Evolutionary conservation across 208 protist species (phyloP).

Genomic region (Acanthamoeba divionensis): DNA sequence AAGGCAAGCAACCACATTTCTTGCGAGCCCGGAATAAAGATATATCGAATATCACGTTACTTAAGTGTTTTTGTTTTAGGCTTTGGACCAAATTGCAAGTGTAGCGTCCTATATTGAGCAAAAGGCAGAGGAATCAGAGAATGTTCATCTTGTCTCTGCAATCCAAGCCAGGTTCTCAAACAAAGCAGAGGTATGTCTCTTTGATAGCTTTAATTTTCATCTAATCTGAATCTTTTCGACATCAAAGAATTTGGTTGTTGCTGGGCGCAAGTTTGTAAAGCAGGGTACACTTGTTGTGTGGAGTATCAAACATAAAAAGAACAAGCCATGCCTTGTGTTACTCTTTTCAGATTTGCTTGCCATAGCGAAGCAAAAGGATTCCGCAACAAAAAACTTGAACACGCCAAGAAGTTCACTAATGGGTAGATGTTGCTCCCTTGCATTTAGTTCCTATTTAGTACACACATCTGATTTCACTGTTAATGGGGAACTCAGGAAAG

Average conservation of each 20-base stretch:
- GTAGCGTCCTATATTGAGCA: constrained; percentile 28
- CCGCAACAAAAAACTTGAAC: neutral
- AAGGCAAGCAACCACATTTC: neutral
- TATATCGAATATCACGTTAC: neutral
- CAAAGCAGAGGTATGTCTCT: constrained; percentile 5
- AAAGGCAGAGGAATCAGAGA: constrained; percentile 14
- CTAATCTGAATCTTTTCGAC: no score
- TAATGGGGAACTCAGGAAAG: no score
- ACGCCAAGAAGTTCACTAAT: neutral
- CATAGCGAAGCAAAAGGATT: neutral
- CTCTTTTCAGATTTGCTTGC: constrained; percentile 26
- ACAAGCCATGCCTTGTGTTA: neutral
- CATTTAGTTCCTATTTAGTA: no score
- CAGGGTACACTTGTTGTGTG: neutral
- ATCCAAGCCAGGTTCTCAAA: constrained; percentile 1
- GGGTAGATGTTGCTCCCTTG: no score
- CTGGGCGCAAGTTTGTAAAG: neutral
- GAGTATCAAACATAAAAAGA: constrained; percentile 25
- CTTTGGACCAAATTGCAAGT: constrained; percentile 13
- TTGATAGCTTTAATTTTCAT: no score
- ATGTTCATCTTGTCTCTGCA: neutral
- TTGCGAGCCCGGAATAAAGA: neutral
- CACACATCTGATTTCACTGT: no score
- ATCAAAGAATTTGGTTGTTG: neutral
- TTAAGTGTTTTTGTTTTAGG: neutral